These are phyloP conservation scores for Salix brachista DNA, from an alignment of 345 rosid species.

Conservation along the genomic window DNA sequence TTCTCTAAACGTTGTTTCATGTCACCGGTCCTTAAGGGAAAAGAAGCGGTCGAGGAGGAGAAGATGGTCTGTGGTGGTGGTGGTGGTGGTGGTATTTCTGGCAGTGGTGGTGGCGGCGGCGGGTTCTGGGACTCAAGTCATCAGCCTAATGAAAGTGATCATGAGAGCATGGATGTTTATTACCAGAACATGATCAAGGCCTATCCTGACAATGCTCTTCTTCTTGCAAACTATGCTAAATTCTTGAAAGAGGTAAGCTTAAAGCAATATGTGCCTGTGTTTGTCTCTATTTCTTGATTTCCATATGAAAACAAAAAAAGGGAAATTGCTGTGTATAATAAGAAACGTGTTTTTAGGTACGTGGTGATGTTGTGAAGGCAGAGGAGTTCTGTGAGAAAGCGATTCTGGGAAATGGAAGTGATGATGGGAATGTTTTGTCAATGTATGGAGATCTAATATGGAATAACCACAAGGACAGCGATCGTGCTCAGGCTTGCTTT, in stretches of 20 bases:
- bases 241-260: conserved; percentile 48
- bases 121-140: conserved; percentile 18
- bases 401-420: conserved; percentile 26
- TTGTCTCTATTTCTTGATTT: too few species aligned
- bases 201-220: conserved; percentile 41
- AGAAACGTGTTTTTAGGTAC: conserved; percentile 19
- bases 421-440: conserved; percentile 44
- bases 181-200: conserved; percentile 41
- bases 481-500: conserved; percentile 42
- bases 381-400: conserved; percentile 49
- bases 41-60: neutral
- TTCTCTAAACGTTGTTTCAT: neutral
- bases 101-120: conserved; percentile 14
- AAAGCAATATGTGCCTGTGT: neutral
- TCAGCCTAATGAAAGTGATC: conserved; percentile 12
- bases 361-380: conserved; percentile 37
- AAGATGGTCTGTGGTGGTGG: neutral
- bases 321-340: too few species aligned
- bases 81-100: conserved; percentile 16
- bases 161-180: conserved; percentile 36
- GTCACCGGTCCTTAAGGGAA: neutral
- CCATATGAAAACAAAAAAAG: too few species aligned
- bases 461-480: conserved; percentile 38
- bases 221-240: conserved; percentile 52
- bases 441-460: conserved; percentile 52